phyloP scores from a whole-genome alignment of 2,329 filamentous ascomycete species.

The Xylaria sp. region DNA sequence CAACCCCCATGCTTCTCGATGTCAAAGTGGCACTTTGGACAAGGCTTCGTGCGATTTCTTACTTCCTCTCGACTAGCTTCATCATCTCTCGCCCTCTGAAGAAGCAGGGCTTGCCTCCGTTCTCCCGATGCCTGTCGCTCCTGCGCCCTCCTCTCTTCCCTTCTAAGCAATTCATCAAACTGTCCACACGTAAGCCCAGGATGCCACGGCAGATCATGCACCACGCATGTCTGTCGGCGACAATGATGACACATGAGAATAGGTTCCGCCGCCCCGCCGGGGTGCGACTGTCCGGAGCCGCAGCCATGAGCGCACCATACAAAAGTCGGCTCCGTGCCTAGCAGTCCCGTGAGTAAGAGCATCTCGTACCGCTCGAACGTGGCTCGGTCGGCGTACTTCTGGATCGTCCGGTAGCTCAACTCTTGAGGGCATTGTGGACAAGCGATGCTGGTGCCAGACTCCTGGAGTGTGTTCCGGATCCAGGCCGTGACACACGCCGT shows the following conservation, averaged over 20 bases:
- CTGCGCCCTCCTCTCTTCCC: not conserved
- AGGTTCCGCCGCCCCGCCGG: not conserved
- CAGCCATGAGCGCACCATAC: conserved; percentile 18
- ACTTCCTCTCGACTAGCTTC: not conserved
- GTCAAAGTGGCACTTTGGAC: not conserved
- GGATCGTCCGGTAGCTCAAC: not conserved
- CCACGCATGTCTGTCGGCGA: not conserved
- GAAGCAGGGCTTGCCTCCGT: not conserved
- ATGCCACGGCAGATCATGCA: conserved; percentile 8
- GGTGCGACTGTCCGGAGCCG: conserved; percentile 16
- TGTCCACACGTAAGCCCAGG: conserved; percentile 4
- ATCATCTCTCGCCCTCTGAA: conserved; percentile 4
- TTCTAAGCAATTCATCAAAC: not conserved
- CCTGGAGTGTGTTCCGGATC: not conserved
- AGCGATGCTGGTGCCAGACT: not conserved
- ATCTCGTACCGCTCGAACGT: not conserved
- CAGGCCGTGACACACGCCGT: not conserved
- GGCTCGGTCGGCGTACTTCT: not conserved
- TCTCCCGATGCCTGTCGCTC: not conserved
- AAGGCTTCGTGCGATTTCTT: not conserved
- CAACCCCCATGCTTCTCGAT: conserved; percentile 3
- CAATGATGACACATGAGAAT: conserved; percentile 3
- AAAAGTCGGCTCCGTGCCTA: not conserved
- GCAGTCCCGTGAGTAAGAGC: not conserved
- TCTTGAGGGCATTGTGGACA: conserved; percentile 6